Evolutionary conservation across 2,329 filamentous ascomycete species (phyloP).

Genomic region (Blastomyces silverae): DNA sequence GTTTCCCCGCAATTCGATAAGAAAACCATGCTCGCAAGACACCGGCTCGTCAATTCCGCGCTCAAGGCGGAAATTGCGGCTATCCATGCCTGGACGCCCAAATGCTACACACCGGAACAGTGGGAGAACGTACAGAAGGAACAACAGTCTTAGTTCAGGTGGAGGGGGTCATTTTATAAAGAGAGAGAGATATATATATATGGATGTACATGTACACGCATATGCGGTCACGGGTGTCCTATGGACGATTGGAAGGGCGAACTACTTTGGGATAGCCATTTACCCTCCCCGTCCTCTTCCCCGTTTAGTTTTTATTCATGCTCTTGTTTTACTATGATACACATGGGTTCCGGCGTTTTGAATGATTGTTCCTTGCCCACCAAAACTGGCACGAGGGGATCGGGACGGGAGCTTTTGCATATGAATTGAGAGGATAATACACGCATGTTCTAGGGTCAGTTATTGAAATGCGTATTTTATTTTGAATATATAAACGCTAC

Average conservation of each 20-base stretch:
- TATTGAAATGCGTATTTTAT: neutral
- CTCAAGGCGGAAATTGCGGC: conserved; percentile 81
- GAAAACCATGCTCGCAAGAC: conserved; percentile 71
- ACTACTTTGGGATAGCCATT: neutral
- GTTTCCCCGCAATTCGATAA: conserved; percentile 63
- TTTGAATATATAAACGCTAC: neutral
- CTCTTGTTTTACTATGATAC: conserved; percentile 14
- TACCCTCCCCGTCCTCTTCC: neutral
- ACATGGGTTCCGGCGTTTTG: conserved; percentile 6
- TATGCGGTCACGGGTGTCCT: neutral
- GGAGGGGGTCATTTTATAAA: neutral
- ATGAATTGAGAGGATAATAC: neutral
- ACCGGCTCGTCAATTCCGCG: conserved; percentile 75
- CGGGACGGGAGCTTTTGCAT: neutral
- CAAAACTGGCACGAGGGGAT: neutral
- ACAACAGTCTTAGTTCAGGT: conserved; percentile 21
- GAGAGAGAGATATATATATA: neutral
- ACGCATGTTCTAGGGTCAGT: neutral
- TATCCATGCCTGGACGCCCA: conserved; percentile 93
- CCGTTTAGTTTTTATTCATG: neutral
- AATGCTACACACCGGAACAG: conserved; percentile 86
- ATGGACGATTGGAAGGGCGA: neutral
- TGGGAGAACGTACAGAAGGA: conserved; percentile 62
- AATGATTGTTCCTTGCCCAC: neutral
- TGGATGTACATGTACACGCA: neutral